These are phyloP conservation scores for Fraxinus anomala DNA, from an alignment of 257 asterid genomes.

Conservation along the genomic window DNA sequence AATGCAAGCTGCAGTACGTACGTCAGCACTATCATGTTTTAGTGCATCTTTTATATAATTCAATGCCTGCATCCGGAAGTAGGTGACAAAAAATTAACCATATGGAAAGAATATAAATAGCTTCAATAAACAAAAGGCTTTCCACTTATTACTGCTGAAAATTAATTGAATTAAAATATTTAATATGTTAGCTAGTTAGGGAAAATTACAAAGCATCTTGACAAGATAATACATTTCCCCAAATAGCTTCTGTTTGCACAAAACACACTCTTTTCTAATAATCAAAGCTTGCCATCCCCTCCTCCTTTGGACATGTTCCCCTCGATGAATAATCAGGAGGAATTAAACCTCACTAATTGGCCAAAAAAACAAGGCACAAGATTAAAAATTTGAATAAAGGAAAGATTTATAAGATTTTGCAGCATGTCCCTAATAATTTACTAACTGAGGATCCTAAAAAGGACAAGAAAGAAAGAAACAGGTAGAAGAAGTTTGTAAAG, in stretches of 20 bases:
- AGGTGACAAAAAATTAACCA: constrained; percentile 19
- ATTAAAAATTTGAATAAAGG: not conserved
- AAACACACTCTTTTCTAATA: not conserved
- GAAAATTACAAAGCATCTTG: constrained; percentile 4
- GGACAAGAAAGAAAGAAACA: not conserved
- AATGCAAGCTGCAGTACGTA: constrained; percentile 84
- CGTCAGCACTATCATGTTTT: constrained; percentile 67
- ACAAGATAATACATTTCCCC: not conserved
- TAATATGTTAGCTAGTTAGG: constrained; percentile 15
- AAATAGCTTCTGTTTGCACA: not conserved
- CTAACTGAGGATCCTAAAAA: not conserved
- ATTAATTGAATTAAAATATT: not conserved
- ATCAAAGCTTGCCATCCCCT: not conserved
- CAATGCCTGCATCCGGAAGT: constrained; percentile 57
- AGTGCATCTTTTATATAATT: constrained; percentile 57
- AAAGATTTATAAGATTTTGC: constrained; percentile 4
- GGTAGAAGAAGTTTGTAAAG: not conserved
- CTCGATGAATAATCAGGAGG: constrained; percentile 14
- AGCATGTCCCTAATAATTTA: constrained; percentile 8
- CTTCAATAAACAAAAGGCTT: constrained; percentile 11
- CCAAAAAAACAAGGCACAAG: not conserved
- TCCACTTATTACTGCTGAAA: constrained; percentile 7
- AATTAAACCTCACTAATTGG: not conserved
- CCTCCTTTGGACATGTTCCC: not conserved
- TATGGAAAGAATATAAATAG: constrained; percentile 8